Percentiles rank a stretch among this genome's conserved stretches.
Evolutionary conservation across 148 eudicot genomes (phyloP).

Genomic region (Rhododendron griersonianum): DNA sequence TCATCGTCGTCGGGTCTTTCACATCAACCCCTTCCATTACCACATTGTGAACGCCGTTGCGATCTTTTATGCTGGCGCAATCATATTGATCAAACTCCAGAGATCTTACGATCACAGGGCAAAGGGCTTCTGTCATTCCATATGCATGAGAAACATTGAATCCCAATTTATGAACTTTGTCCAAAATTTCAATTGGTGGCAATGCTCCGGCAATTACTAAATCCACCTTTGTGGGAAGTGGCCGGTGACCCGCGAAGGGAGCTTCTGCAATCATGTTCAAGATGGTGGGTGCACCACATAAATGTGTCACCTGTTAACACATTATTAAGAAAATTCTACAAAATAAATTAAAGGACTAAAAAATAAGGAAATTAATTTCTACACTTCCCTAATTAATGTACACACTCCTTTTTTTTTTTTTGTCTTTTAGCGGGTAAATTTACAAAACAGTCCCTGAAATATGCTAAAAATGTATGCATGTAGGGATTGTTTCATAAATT

Average conservation of each 20-base stretch:
- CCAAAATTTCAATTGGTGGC: conserved; percentile 35
- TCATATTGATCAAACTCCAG: background rate
- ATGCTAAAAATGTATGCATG: too few species aligned
- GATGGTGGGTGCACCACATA: conserved; percentile 61
- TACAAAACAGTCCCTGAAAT: too few species aligned
- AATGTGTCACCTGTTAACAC: conserved; percentile 26
- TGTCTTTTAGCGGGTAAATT: too few species aligned
- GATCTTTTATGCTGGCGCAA: background rate
- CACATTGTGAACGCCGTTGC: conserved; percentile 13
- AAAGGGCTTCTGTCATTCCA: conserved; percentile 44
- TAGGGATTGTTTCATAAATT: too few species aligned
- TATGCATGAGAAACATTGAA: conserved; percentile 21
- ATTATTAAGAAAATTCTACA: background rate
- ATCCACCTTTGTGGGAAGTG: conserved; percentile 26
- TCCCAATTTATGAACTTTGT: conserved; percentile 20
- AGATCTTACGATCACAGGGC: conserved; percentile 12
- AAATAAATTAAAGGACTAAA: background rate
- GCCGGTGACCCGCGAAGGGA: conserved; percentile 6
- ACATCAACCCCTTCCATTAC: conserved; percentile 36
- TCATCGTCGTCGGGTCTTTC: conserved; percentile 28
- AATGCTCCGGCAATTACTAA: conserved; percentile 54
- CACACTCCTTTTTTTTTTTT: too few species aligned
- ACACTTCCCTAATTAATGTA: too few species aligned
- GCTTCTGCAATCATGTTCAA: conserved; percentile 46
- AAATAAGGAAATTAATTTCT: too few species aligned